Evolutionary conservation across 768 basidiomycete species (phyloP).

Genomic region (Fomitopsis serialis): DNA sequence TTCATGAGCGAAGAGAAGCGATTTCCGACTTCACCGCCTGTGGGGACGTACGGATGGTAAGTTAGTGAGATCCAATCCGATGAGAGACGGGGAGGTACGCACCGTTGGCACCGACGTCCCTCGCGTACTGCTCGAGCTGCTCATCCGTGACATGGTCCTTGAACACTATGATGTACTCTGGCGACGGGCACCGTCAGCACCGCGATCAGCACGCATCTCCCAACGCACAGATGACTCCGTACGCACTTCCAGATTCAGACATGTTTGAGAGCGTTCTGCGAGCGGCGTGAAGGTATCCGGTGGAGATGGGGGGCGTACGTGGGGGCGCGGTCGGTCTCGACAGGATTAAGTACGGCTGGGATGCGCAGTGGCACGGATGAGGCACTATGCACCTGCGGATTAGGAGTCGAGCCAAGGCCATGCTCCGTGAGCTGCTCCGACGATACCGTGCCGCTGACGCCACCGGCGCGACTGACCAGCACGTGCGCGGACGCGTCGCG

Average conservation of each 20-base stretch:
- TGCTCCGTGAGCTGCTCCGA: too few species aligned
- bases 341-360: neutral
- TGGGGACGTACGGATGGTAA: too few species aligned
- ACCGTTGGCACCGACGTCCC: slow-evolving; percentile 36
- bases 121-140: slow-evolving; percentile 36
- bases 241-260: slow-evolving; percentile 15
- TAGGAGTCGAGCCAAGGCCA: neutral
- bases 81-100: neutral
- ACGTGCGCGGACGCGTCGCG: slow-evolving; percentile 2
- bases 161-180: slow-evolving; percentile 55
- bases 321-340: neutral
- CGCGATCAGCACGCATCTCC: neutral
- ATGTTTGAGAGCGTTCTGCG: slow-evolving; percentile 6
- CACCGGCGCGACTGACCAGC: neutral
- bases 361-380: neutral
- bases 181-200: neutral
- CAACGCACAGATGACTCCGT: neutral
- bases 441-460: neutral
- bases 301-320: neutral
- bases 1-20: slow-evolving; percentile 35
- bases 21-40: slow-evolving; percentile 41
- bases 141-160: slow-evolving; percentile 37
- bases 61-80: neutral
- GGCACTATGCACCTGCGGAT: neutral
- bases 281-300: neutral